These are phyloP conservation scores for Aphanomyces invadans DNA, from an alignment of 352 stramenopile species.

Conservation along the genomic window DNA sequence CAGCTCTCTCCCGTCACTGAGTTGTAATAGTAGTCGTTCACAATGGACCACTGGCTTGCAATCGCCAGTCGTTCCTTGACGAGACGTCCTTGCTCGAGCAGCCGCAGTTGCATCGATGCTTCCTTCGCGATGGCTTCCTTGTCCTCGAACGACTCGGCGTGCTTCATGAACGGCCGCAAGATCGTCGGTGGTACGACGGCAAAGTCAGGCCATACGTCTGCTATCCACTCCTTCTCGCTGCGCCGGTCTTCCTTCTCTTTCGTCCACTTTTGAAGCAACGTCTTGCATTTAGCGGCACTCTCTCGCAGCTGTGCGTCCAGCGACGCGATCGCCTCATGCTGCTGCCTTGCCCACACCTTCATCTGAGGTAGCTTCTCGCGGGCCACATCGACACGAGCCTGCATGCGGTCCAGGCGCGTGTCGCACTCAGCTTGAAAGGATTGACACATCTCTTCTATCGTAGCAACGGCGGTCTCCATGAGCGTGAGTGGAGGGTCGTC, in stretches of 20 bases:
- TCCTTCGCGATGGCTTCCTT: constrained; percentile 31
- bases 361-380: background rate
- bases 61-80: constrained; percentile 37
- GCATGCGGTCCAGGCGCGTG: background rate
- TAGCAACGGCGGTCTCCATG: background rate
- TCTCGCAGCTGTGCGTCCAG: constrained; percentile 13
- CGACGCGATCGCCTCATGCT: background rate
- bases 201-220: constrained; percentile 48
- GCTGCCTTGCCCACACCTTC: background rate
- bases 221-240: constrained; percentile 60
- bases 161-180: constrained; percentile 33
- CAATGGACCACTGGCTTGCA: constrained; percentile 43
- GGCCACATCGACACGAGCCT: background rate
- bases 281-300: constrained; percentile 4
- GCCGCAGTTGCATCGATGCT: constrained; percentile 32
- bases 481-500: background rate
- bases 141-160: background rate
- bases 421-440: background rate
- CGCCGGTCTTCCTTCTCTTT: constrained; percentile 39
- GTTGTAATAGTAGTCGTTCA: constrained; percentile 51
- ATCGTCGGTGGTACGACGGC: constrained; percentile 48
- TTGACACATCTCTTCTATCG: background rate
- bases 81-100: constrained; percentile 37
- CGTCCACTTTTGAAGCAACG: constrained; percentile 23
- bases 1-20: constrained; percentile 40